Evolutionary conservation across 2,329 filamentous ascomycete genomes (phyloP).

Genomic region (Hirsutella rhossiliensis): DNA sequence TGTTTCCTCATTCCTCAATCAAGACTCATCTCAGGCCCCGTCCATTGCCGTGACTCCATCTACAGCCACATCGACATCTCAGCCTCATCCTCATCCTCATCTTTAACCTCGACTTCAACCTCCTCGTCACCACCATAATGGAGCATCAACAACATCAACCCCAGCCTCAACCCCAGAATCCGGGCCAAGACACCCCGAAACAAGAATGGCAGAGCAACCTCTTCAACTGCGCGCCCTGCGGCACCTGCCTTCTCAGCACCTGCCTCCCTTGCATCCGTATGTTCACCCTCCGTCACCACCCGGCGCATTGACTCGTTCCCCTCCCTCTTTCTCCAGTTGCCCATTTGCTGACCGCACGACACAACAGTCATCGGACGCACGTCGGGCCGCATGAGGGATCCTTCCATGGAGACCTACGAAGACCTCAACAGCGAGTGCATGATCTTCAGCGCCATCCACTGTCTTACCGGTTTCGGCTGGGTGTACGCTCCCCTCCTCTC

Average conservation of each 20-base stretch:
- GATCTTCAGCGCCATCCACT: constrained; percentile 24
- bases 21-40: no score
- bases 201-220: constrained; percentile 26
- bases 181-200: constrained; percentile 5
- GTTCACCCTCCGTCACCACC: constrained; percentile 5
- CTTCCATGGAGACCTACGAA: constrained; percentile 25
- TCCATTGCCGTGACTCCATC: no score
- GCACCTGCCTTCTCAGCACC: constrained; percentile 23
- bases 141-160: background rate
- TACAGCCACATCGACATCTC: no score
- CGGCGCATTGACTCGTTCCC: background rate
- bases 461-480: constrained; percentile 29
- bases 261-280: constrained; percentile 31
- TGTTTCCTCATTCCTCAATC: no score
- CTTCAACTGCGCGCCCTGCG: constrained; percentile 27
- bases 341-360: background rate
- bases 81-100: no score
- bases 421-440: constrained; percentile 29
- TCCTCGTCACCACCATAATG: no score
- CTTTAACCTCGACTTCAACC: no score
- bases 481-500: constrained; percentile 17
- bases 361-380: constrained; percentile 31
- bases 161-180: background rate
- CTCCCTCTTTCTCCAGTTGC: background rate
- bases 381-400: constrained; percentile 30